phyloP scores from a whole-genome alignment of 257 asterid genomes.

The Fraxinus pennsylvanica region DNA sequence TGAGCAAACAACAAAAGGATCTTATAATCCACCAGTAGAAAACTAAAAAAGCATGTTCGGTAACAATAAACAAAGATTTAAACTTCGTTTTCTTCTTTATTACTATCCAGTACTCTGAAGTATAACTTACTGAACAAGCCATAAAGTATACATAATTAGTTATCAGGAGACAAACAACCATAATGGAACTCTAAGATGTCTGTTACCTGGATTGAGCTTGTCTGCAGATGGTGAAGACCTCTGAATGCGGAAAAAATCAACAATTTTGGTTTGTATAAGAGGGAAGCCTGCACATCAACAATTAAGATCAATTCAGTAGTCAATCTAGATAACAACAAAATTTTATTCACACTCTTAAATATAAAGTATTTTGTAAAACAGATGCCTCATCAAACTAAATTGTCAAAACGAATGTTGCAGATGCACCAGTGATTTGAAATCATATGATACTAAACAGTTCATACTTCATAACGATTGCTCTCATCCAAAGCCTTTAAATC shows the following conservation, averaged over 20 bases:
- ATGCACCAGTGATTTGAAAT: neutral
- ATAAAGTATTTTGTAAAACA: neutral
- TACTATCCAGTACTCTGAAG: neutral
- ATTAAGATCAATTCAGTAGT: neutral
- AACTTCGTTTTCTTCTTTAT: neutral
- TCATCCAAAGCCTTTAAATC: neutral
- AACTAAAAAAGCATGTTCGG: neutral
- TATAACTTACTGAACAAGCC: neutral
- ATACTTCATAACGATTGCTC: neutral
- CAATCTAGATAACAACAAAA: neutral
- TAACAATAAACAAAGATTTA: neutral
- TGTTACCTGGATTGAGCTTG: conserved; percentile 46
- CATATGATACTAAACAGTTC: neutral
- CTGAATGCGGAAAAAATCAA: conserved; percentile 81
- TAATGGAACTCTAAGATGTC: neutral
- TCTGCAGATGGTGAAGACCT: conserved; percentile 46
- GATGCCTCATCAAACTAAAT: neutral
- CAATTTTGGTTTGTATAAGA: conserved; percentile 77
- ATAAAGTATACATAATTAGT: neutral
- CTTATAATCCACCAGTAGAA: neutral
- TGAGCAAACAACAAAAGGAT: conserved; percentile 4
- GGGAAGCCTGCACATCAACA: conserved; percentile 57
- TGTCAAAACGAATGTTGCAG: neutral
- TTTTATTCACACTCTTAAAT: neutral
- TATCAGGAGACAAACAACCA: neutral